Conservation (phyloP, 1,284 basidiomycete species). For the Puccinia novopanici region DNA sequence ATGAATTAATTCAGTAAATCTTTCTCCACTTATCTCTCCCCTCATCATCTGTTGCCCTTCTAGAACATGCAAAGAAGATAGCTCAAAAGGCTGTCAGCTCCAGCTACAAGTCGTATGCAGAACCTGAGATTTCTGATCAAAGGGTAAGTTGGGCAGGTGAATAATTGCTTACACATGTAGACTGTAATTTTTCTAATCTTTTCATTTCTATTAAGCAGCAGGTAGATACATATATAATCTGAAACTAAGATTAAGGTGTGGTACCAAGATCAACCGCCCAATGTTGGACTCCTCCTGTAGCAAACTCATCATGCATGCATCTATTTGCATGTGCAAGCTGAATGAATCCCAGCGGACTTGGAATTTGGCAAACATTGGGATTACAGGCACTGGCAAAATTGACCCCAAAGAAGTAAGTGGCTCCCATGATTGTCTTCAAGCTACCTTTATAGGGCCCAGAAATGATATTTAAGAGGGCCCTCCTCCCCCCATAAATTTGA, state of each 20-base stretch:
- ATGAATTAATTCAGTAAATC: too few relatives aligned
- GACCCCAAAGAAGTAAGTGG: not conserved
- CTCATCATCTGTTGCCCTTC: not conserved
- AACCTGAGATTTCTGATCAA: conserved; percentile 7
- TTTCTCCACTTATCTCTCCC: too few relatives aligned
- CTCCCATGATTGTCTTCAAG: not conserved
- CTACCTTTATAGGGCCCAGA: too few relatives aligned
- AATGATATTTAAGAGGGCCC: too few relatives aligned
- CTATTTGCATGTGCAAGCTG: not conserved
- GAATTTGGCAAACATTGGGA: not conserved
- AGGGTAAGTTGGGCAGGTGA: not conserved
- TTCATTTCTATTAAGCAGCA: too few relatives aligned
- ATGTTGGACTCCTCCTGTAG: not conserved
- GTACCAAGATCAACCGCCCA: not conserved
- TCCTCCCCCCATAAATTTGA: too few relatives aligned
- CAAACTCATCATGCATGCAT: not conserved
- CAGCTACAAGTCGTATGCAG: not conserved
- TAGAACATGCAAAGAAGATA: not conserved
- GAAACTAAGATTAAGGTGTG: not conserved
- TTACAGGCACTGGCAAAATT: conserved; percentile 1
- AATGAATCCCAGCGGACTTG: not conserved
- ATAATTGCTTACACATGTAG: conserved; percentile 13
- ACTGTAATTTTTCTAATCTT: not conserved
- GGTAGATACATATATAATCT: not conserved
- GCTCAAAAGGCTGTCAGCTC: not conserved